phyloP scores from a whole-genome alignment of 208 protist species.

The Leishmania tropica region DNA sequence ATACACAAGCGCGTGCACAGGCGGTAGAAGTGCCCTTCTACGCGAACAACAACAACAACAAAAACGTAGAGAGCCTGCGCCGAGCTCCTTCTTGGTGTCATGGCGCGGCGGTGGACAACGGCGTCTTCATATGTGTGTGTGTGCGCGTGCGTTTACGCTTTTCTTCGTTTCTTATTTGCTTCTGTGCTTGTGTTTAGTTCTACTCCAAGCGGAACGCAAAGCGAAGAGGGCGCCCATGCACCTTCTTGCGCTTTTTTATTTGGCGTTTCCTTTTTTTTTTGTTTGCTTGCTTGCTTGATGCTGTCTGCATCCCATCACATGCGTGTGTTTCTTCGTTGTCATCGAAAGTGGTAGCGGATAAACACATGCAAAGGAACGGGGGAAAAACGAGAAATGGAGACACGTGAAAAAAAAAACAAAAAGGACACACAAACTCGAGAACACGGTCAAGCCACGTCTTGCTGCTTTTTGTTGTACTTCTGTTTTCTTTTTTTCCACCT shows the following conservation, averaged over 20 bases:
- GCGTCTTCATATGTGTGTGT: not conserved
- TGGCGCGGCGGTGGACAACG: not conserved
- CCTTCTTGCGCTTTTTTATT: not conserved
- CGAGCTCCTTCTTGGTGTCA: not conserved
- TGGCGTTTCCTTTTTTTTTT: not conserved
- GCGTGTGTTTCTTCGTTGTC: not conserved
- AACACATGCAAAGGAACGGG: not conserved
- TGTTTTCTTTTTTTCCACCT: not conserved
- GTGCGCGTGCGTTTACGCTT: not conserved
- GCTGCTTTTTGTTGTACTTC: not conserved
- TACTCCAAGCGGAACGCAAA: not conserved
- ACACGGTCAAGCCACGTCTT: not conserved
- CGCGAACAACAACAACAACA: not conserved
- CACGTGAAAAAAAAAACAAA: not conserved
- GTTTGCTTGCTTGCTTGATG: not conserved
- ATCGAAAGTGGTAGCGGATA: not conserved
- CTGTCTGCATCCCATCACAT: not conserved
- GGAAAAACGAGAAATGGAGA: too few relatives aligned
- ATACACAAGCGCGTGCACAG: not conserved
- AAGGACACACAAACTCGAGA: not conserved
- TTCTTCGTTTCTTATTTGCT: not conserved
- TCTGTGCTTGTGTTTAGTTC: not conserved
- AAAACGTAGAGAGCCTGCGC: not conserved
- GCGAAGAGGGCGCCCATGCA: not conserved
- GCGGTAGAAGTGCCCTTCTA: not conserved